Base-by-base conservation (phyloP, 2,329 filamentous ascomycete genomes). In the Alternaria gaisen region DNA sequence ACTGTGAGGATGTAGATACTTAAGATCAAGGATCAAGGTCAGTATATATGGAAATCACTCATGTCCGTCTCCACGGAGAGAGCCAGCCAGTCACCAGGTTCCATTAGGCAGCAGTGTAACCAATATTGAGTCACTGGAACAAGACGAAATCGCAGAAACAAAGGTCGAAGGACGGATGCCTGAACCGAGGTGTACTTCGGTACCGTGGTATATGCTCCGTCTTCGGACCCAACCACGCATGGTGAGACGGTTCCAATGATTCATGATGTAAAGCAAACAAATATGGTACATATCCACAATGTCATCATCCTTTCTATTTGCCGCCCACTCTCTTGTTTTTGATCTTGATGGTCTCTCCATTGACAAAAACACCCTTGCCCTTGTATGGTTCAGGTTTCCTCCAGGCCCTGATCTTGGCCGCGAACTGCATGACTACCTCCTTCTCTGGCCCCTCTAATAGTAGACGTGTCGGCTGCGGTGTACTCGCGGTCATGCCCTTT, bases 361-460 rank as follows among this genome's bases (percentile, higher is more conserved):
- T 96, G 72, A 99, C 90, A 79, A 98, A 99, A 72, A 99, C 97
- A 72, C 95, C 95, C 88, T 99, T 98, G 69, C 95, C 95, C 88
- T 99, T 99, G 82, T 99, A 99, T 67, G 95, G 95, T 83, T 99
- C 95, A 30, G 95, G 95, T 67, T 87, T 87, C 77, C 95, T 90
- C 94, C 94, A 98, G 80, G 84, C 87, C 71, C 93, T 86, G 69
- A 99, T 96, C 71, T 90, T 84, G 0, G 95, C 95, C 18, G 95
- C 95, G 80, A 98, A 97, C 60, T 91, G 89, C 86, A 93, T 95
- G 65, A 99, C 88, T 50, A 90, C 86, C 80, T 96, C 90, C 77
- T 93, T 93, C 77, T 98, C 88, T 53, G 90, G 86, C 9, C 95
- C 93, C 82, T 99, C 93, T 40, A 99, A 82, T 71, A 99, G 82